phyloP scores from a whole-genome alignment of 306 rosid species.

The Rosa chinensis region DNA sequence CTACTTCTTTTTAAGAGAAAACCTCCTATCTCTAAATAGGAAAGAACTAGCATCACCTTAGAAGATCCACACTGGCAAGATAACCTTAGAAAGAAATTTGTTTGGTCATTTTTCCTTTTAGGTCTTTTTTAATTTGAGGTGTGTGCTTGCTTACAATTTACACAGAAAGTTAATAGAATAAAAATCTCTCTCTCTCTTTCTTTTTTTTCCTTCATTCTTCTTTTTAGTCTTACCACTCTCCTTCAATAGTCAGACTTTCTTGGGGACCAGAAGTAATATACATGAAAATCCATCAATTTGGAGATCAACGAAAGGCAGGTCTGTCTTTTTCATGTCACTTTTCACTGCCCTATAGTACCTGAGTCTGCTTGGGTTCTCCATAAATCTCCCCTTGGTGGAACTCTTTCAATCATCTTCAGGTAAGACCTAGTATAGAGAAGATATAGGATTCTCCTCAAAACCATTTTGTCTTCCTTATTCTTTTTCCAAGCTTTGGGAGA shows the following conservation, averaged over 20 bases:
- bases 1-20: neutral
- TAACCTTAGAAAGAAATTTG: neutral
- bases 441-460: slow-evolving; percentile 15
- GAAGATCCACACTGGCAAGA: slow-evolving; percentile 4
- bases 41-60: neutral
- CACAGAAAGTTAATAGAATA: slow-evolving; percentile 5
- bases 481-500: neutral
- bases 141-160: neutral
- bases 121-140: neutral
- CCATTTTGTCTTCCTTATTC: slow-evolving; percentile 5
- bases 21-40: neutral
- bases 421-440: slow-evolving; percentile 12
- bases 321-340: slow-evolving; percentile 40
- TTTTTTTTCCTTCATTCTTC: neutral
- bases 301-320: slow-evolving; percentile 28
- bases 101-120: neutral
- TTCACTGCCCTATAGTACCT: slow-evolving; percentile 20
- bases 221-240: slow-evolving; percentile 13
- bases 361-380: slow-evolving; percentile 35
- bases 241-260: slow-evolving; percentile 34
- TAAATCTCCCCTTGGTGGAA: slow-evolving; percentile 21
- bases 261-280: slow-evolving; percentile 32
- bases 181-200: neutral
- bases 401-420: slow-evolving; percentile 31
- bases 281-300: slow-evolving; percentile 37